Conservation (phyloP, 345 rosid species). For the Melaleuca quinquenervia region DNA sequence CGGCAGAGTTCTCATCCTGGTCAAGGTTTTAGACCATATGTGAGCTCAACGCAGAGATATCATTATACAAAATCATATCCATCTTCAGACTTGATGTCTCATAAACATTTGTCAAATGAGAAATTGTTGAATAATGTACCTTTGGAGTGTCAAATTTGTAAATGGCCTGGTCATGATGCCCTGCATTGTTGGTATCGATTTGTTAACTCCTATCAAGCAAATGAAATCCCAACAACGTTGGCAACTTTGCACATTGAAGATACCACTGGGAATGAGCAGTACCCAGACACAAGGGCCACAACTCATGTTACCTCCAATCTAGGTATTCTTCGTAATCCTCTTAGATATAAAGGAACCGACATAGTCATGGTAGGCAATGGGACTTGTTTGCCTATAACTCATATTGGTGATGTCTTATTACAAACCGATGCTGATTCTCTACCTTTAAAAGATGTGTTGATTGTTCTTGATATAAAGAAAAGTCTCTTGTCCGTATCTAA, state of each 20-base stretch:
- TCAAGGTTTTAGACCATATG: no score
- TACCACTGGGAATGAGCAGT: background rate
- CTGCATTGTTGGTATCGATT: background rate
- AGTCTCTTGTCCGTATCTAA: background rate
- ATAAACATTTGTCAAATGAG: no score
- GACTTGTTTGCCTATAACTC: background rate
- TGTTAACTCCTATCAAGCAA: background rate
- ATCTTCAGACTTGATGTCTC: no score
- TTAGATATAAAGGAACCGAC: background rate
- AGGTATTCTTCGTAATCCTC: background rate
- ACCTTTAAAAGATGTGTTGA: background rate
- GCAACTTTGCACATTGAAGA: background rate
- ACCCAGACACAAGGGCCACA: background rate
- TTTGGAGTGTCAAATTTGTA: background rate
- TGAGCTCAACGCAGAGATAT: no score
- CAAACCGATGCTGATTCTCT: background rate
- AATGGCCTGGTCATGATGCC: background rate
- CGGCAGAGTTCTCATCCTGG: no score
- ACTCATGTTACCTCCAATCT: background rate
- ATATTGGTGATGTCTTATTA: background rate
- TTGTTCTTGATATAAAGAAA: background rate
- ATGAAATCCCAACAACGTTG: background rate
- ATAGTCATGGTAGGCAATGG: background rate
- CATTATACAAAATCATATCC: no score
- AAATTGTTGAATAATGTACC: no score